Evolutionary conservation across 352 stramenopile genomes (phyloP).

Genomic region (Phytophthora chlamydospora): DNA sequence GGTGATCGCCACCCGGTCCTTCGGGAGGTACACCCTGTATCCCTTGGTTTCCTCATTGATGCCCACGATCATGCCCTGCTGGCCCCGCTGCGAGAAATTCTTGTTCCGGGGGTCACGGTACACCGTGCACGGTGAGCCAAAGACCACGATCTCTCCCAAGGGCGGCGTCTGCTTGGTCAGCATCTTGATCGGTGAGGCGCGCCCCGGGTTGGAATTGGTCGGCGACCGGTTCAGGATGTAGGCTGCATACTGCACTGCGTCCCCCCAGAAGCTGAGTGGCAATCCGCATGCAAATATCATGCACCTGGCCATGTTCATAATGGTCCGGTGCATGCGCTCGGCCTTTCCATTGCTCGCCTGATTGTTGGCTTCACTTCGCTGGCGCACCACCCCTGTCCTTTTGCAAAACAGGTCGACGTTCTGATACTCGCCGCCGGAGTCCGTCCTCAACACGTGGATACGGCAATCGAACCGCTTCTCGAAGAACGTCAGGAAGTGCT

Average conservation of each 20-base stretch:
- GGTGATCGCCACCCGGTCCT: constrained; percentile 5
- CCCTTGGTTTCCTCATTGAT: constrained; percentile 19
- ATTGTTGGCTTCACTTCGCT: constrained; percentile 32
- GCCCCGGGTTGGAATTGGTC: constrained; percentile 11
- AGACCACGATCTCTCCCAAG: constrained; percentile 9
- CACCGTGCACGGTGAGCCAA: constrained; percentile 9
- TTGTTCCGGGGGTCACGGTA: constrained; percentile 14
- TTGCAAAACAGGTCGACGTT: constrained; percentile 37
- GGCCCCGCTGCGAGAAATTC: background rate
- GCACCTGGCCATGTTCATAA: constrained; percentile 37
- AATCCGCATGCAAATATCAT: constrained; percentile 38
- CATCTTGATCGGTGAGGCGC: constrained; percentile 8
- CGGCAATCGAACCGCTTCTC: constrained; percentile 8
- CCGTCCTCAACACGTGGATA: constrained; percentile 9
- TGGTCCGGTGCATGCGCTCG: constrained; percentile 7
- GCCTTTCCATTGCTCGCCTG: constrained; percentile 40
- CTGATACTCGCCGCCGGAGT: constrained; percentile 32
- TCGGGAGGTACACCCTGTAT: constrained; percentile 23
- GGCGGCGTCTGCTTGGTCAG: constrained; percentile 5
- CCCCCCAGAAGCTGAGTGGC: constrained; percentile 28
- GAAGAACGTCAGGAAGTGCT: constrained; percentile 13
- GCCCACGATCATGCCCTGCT: constrained; percentile 16
- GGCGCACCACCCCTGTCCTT: constrained; percentile 14
- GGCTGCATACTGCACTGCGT: constrained; percentile 28
- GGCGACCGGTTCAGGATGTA: constrained; percentile 39